Conservation (phyloP, 1,284 basidiomycete species). For the Heimioporus punctisporus region DNA sequence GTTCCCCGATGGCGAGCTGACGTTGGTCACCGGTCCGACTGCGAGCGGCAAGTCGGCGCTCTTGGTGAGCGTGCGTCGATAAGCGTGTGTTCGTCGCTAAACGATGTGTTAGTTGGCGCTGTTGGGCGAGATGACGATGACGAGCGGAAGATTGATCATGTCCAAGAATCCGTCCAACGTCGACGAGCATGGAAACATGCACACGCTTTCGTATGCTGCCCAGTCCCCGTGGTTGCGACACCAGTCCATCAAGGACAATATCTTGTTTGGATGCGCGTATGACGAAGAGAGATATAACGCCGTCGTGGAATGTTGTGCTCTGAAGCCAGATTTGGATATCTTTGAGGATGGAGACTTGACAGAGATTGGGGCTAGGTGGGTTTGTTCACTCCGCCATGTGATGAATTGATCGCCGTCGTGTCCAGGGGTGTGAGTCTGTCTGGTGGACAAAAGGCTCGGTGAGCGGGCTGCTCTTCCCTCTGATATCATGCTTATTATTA, state of each 20-base stretch:
- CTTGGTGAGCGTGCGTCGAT: conserved; percentile 23
- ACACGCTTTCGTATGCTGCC: conserved; percentile 58
- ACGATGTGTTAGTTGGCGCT: conserved; percentile 29
- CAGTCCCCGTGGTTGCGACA: conserved; percentile 66
- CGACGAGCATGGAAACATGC: conserved; percentile 43
- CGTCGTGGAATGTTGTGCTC: conserved; percentile 61
- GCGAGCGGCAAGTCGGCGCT: conserved; percentile 68
- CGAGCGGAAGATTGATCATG: conserved; percentile 34
- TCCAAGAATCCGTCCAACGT: conserved; percentile 43
- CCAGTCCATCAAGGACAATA: conserved; percentile 44
- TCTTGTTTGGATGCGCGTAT: conserved; percentile 46
- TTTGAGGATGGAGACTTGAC: conserved; percentile 43
- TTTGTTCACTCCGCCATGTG: background rate
- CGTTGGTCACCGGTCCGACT: conserved; percentile 60
- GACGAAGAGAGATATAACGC: conserved; percentile 43
- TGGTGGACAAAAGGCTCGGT: conserved; percentile 57
- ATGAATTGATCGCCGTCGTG: background rate
- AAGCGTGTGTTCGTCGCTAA: conserved; percentile 2
- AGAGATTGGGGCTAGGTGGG: conserved; percentile 36
- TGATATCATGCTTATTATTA: conserved; percentile 8
- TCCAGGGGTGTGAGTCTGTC: conserved; percentile 48
- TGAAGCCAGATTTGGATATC: conserved; percentile 56
- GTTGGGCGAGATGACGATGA: conserved; percentile 34
- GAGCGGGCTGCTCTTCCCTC: too few species aligned
- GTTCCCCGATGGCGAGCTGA: conserved; percentile 62